Evolutionary conservation across 495 filamentous ascomycete genomes (phyloP).

Genomic region (Friedmanniomyces simplex): DNA sequence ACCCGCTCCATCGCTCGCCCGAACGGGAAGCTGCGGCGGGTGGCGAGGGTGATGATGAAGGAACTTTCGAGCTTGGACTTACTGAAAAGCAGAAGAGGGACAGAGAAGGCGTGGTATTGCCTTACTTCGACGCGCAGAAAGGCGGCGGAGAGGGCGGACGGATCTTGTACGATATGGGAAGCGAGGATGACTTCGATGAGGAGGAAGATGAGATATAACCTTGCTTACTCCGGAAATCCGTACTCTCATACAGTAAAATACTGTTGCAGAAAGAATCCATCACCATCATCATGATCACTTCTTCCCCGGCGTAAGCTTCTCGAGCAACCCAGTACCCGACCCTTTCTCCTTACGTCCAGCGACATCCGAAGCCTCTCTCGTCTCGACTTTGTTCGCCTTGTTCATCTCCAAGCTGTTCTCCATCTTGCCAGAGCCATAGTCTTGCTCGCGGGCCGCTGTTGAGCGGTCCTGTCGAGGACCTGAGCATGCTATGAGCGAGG

Average conservation of each 20-base stretch:
- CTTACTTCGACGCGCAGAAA: constrained; percentile 91
- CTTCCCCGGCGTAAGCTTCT: constrained; percentile 9
- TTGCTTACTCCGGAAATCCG: background rate
- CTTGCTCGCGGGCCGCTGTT: background rate
- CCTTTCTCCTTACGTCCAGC: constrained; percentile 18
- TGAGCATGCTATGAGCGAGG: background rate
- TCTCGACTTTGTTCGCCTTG: constrained; percentile 15
- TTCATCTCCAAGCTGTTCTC: constrained; percentile 17
- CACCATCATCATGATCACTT: background rate
- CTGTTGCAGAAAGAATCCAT: too few species aligned
- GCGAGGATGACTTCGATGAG: constrained; percentile 96
- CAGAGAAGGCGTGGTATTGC: constrained; percentile 78
- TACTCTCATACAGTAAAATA: too few species aligned
- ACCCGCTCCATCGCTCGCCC: constrained; percentile 51
- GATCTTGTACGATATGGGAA: constrained; percentile 93
- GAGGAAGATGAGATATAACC: constrained; percentile 90
- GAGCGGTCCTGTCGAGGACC: background rate
- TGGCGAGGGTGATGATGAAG: constrained; percentile 37
- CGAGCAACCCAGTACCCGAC: constrained; percentile 6
- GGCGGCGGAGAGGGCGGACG: constrained; percentile 74
- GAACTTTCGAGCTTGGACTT: constrained; percentile 73
- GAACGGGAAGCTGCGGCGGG: constrained; percentile 31
- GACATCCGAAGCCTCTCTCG: constrained; percentile 6
- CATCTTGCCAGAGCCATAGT: constrained; percentile 2
- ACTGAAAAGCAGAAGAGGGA: constrained; percentile 84